These are phyloP conservation scores for Zygotorulaspora florentina DNA, from an alignment of 805 yeast genomes.

Conservation along the genomic window DNA sequence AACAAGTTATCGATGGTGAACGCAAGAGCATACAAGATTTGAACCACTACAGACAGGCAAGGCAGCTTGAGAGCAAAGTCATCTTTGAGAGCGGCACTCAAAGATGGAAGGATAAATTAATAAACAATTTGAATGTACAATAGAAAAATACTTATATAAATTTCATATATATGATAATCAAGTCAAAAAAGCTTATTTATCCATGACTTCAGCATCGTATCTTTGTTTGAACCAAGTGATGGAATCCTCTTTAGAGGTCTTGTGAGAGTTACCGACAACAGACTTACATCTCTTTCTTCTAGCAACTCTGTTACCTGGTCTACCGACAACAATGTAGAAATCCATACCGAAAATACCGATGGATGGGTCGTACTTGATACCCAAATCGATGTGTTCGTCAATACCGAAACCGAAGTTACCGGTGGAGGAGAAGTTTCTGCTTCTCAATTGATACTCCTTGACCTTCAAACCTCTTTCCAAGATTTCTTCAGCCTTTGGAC, in stretches of 20 bases:
- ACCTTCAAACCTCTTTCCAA: slow-evolving; percentile 99
- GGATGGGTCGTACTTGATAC: slow-evolving; percentile 99
- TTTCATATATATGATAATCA: slow-evolving; percentile 3
- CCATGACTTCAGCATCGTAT: slow-evolving; percentile 97
- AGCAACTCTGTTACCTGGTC: slow-evolving; percentile 98
- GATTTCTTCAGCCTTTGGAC: slow-evolving; percentile 99
- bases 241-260: slow-evolving; percentile 88
- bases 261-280: slow-evolving; percentile 88
- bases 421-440: slow-evolving; percentile 94
- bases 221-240: slow-evolving; percentile 98
- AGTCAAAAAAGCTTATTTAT: slow-evolving; percentile 50
- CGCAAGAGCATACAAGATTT: slow-evolving; percentile 42
- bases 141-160: slow-evolving; percentile 8
- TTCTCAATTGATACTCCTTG: slow-evolving; percentile 96
- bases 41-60: slow-evolving; percentile 39
- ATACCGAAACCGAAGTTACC: slow-evolving; percentile 99
- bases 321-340: slow-evolving; percentile 98
- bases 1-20: slow-evolving; percentile 36
- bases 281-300: slow-evolving; percentile 96
- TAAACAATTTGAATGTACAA: slow-evolving; percentile 22
- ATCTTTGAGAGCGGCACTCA: slow-evolving; percentile 42
- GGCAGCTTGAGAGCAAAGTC: slow-evolving; percentile 44
- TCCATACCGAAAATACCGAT: slow-evolving; percentile 99
- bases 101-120: slow-evolving; percentile 50
- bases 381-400: slow-evolving; percentile 98